A percentile compares a stretch with the other conserved stretches of the same genome.
phyloP scores from a whole-genome alignment of 345 rosid species.

The Balakata baccata region DNA sequence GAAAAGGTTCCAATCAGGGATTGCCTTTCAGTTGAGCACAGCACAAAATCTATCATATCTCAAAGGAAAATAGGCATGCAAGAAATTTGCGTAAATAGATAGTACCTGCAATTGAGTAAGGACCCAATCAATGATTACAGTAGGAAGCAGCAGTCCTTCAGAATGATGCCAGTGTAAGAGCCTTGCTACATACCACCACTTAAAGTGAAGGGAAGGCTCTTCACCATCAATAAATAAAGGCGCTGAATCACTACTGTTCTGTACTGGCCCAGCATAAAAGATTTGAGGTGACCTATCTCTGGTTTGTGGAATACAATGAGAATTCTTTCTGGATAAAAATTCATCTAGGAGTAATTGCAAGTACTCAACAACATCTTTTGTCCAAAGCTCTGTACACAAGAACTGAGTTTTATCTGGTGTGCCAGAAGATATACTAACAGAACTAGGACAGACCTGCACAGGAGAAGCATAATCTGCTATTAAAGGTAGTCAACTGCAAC shows the following conservation, averaged over 20 bases:
- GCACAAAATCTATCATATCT: too few relatives aligned
- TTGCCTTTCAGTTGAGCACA: not conserved
- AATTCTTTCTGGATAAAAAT: conserved; percentile 53
- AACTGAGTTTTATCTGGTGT: conserved; percentile 33
- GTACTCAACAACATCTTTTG: conserved; percentile 90
- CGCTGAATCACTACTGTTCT: conserved; percentile 50
- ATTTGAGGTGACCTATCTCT: conserved; percentile 69
- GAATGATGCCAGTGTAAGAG: conserved; percentile 91
- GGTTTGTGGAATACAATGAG: conserved; percentile 54
- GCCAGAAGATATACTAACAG: conserved; percentile 62
- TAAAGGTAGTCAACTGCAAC: conserved; percentile 5
- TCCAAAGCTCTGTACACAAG: conserved; percentile 81
- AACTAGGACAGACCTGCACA: conserved; percentile 74
- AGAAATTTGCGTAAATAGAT: not conserved
- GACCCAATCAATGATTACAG: conserved; percentile 91
- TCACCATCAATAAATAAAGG: conserved; percentile 53
- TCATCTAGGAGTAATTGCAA: conserved; percentile 83
- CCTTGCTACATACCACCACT: conserved; percentile 94
- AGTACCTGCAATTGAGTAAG: conserved; percentile 79
- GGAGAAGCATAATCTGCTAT: conserved; percentile 1
- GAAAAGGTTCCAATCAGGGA: conserved; percentile 11
- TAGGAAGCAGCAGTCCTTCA: conserved; percentile 88
- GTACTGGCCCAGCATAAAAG: conserved; percentile 61
- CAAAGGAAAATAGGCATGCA: not conserved
- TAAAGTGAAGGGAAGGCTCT: conserved; percentile 79